These are phyloP conservation scores for Lentinula sp. DNA, from an alignment of 768 basidiomycete genomes.

Conservation along the genomic window DNA sequence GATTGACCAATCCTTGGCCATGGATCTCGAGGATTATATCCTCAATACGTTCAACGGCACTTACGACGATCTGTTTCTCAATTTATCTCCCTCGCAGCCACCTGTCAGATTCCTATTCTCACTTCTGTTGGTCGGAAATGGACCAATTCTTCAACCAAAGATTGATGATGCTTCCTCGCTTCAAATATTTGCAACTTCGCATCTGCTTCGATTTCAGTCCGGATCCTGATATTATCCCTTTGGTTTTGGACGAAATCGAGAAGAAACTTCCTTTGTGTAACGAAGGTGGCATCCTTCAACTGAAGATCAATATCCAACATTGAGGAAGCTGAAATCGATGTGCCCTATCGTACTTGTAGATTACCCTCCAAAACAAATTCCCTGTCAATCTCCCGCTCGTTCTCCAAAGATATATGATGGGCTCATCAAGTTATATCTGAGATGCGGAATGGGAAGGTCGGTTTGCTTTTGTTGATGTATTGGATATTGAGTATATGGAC, in stretches of 20 bases:
- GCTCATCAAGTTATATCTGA: too few relatives aligned
- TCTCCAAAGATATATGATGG: too few relatives aligned
- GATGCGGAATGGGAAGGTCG: too few relatives aligned
- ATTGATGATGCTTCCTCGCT: neutral
- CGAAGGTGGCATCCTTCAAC: neutral
- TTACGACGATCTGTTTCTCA: neutral
- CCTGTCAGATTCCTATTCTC: neutral
- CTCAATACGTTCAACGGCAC: neutral
- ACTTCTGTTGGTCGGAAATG: neutral
- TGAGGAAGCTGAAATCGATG: too few relatives aligned
- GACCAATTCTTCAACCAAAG: neutral
- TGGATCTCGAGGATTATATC: slow-evolving; percentile 3
- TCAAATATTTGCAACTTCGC: neutral
- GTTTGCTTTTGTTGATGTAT: too few relatives aligned
- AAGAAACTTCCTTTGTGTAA: neutral
- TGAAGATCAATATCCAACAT: neutral
- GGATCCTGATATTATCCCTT: neutral
- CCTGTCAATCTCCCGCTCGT: too few relatives aligned
- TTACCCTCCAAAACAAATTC: too few relatives aligned
- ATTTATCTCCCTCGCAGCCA: neutral
- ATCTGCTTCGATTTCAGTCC: neutral
- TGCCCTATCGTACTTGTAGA: too few relatives aligned
- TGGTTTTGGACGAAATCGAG: neutral
- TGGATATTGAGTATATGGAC: too few relatives aligned
- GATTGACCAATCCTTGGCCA: neutral